Percentiles rank a stretch among this genome's conserved stretches.
Evolutionary conservation across 1,284 basidiomycete species (phyloP).

Genomic region (Inonotus hispidus): DNA sequence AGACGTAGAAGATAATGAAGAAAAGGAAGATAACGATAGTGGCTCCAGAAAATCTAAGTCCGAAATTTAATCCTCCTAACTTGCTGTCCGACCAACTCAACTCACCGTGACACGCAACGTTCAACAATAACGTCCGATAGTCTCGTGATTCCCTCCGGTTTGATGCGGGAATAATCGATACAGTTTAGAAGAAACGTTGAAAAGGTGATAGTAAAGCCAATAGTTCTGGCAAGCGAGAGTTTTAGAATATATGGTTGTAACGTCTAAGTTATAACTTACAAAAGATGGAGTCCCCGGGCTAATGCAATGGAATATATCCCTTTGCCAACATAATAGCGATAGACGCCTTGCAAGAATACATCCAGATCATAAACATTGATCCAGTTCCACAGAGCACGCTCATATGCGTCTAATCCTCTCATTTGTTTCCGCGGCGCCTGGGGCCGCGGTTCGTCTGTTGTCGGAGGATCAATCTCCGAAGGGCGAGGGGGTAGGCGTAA

Average conservation of each 20-base stretch:
- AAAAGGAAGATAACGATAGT: slow-evolving; percentile 78
- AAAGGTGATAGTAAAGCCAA: slow-evolving; percentile 95
- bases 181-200: slow-evolving; percentile 95
- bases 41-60: slow-evolving; percentile 73
- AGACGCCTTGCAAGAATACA: slow-evolving; percentile 91
- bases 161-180: slow-evolving; percentile 84
- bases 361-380: slow-evolving; percentile 97
- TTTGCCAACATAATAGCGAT: slow-evolving; percentile 94
- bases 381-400: slow-evolving; percentile 97
- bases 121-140: slow-evolving; percentile 78
- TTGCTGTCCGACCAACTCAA: slow-evolving; percentile 12
- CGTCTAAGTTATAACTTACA: slow-evolving; percentile 54
- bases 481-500: slow-evolving; percentile 61
- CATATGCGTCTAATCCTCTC: slow-evolving; percentile 76
- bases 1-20: slow-evolving; percentile 77
- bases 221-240: slow-evolving; percentile 57
- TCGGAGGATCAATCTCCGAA: slow-evolving; percentile 45
- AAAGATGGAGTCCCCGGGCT: slow-evolving; percentile 80
- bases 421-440: slow-evolving; percentile 33
- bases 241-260: slow-evolving; percentile 24
- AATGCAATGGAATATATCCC: slow-evolving; percentile 94
- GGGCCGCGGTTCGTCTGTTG: slow-evolving; percentile 6
- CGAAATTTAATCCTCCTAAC: slow-evolving; percentile 14
- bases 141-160: slow-evolving; percentile 52
- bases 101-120: slow-evolving; percentile 77